Evolutionary conservation across 352 stramenopile genomes (phyloP), one percentile per base, ranked within the genome.

Genomic region (Globisporangium barbulae): DNA sequence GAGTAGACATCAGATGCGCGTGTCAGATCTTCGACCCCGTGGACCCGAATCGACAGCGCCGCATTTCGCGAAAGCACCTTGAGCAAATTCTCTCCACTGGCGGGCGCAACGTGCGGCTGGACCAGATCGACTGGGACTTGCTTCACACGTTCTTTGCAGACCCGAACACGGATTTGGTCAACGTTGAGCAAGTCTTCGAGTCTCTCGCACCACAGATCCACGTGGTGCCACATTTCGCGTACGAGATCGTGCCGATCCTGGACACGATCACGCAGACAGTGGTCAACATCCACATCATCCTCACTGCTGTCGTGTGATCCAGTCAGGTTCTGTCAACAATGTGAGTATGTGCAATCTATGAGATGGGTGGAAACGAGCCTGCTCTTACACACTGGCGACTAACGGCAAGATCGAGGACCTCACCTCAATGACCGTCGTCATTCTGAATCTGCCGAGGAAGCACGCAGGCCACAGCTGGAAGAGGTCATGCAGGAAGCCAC

Each of bases 261-360:
- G 79, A 90, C 44, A 47, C 71, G 0, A 65, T 90, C 25, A 88
- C 79, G 56, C 77, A 89, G 54, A 72, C 72, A 0, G 74, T 90
- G 25, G 68, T 86, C 8, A 76, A 65, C 45, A 69, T 89, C 17
- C 81, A 90, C 49, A 59, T 88, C 10, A 56, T 90, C 25, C 65
- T 84, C 35, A 76, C 63, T 0, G 64, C 68, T n/a, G 52, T 21
- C 3, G 21, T 45, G 52, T 58, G 12, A 58, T 17, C 8, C 3
- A 9, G 45, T 45, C 10, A 19, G 5, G 1, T 44, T 45, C n/a
- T n/a, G 15, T 31, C 31, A 45, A 22, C 12, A 17, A 17, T 42
- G 35, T 42, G 35, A 13, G 35, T 15, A 8, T 17, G 35, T 13
- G 10, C 3, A 28, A 5, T 6, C 13, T 45, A n/a, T 45, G 39